Conservation (phyloP, 805 yeast genomes). For the Sugiyamaella mastotermitis region DNA sequence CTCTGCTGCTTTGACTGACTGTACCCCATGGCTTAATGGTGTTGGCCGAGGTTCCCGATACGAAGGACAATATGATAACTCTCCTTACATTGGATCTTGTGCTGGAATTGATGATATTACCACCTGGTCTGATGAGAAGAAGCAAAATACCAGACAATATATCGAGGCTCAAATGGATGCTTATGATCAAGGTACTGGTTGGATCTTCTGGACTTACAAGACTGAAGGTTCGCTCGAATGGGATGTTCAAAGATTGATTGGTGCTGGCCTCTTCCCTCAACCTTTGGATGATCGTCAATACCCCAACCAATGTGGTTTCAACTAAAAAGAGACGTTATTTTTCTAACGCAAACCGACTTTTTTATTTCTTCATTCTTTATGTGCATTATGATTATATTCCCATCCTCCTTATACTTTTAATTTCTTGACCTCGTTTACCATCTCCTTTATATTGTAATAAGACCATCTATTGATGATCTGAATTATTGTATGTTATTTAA, state of each 20-base stretch:
- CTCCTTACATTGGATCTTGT: slow-evolving; percentile 56
- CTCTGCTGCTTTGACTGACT: slow-evolving; percentile 89
- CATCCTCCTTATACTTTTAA: too few relatives aligned
- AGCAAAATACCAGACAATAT: slow-evolving; percentile 54
- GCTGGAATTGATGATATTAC: slow-evolving; percentile 38
- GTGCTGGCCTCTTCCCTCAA: slow-evolving; percentile 66
- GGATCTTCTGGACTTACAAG: slow-evolving; percentile 95
- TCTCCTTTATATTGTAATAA: too few relatives aligned
- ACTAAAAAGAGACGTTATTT: too few relatives aligned
- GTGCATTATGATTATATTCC: background rate
- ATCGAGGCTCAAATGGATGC: slow-evolving; percentile 92
- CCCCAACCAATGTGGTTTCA: slow-evolving; percentile 58
- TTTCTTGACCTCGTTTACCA: too few relatives aligned
- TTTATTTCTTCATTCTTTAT: slow-evolving; percentile 1
- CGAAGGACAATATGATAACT: slow-evolving; percentile 50
- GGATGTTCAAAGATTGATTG: slow-evolving; percentile 64
- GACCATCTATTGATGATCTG: too few relatives aligned
- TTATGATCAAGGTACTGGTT: slow-evolving; percentile 63
- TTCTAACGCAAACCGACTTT: background rate
- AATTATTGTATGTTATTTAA: too few relatives aligned
- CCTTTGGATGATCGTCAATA: slow-evolving; percentile 65
- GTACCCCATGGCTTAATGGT: slow-evolving; percentile 85
- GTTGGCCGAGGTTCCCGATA: slow-evolving; percentile 77
- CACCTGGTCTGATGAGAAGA: slow-evolving; percentile 57
- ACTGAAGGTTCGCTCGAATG: slow-evolving; percentile 80